phyloP scores from a whole-genome alignment of 2,329 filamentous ascomycete species.

The Microsporum ferrugineum region DNA sequence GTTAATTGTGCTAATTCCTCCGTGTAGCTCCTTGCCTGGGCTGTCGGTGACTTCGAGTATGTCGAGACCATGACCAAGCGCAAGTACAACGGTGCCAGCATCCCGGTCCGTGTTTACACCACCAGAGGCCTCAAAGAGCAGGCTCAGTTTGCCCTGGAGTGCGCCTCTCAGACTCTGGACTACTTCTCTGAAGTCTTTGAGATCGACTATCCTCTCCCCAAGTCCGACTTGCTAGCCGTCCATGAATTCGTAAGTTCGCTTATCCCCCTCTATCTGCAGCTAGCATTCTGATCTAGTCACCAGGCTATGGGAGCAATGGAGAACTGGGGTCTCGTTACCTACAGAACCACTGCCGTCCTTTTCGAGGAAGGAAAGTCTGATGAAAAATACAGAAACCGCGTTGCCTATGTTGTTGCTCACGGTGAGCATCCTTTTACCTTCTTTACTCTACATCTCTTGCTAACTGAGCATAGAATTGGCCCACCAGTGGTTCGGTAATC shows the following conservation, averaged over 20 bases:
- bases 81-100: slow-evolving; percentile 77
- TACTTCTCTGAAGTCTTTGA: slow-evolving; percentile 91
- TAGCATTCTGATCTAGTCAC: slow-evolving; percentile 18
- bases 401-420: slow-evolving; percentile 96
- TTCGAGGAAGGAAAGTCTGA: slow-evolving; percentile 91
- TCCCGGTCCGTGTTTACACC: slow-evolving; percentile 92
- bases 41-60: slow-evolving; percentile 92
- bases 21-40: slow-evolving; percentile 70
- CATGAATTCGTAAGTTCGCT: slow-evolving; percentile 67
- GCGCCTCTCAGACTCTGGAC: slow-evolving; percentile 86
- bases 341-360: slow-evolving; percentile 88
- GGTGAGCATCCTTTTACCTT: slow-evolving; percentile 22
- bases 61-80: slow-evolving; percentile 83
- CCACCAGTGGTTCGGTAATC: slow-evolving; percentile 91
- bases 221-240: slow-evolving; percentile 80
- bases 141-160: slow-evolving; percentile 76
- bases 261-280: neutral
- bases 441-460: neutral
- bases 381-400: slow-evolving; percentile 77
- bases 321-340: slow-evolving; percentile 94
- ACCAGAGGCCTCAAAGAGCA: slow-evolving; percentile 90
- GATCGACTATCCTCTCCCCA: slow-evolving; percentile 86
- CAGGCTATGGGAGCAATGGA: slow-evolving; percentile 65
- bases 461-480: slow-evolving; percentile 55
- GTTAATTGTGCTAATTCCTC: slow-evolving; percentile 31